phyloP scores from a whole-genome alignment of 1,139 yeast species.

The Suhomyces ambrosiae region DNA sequence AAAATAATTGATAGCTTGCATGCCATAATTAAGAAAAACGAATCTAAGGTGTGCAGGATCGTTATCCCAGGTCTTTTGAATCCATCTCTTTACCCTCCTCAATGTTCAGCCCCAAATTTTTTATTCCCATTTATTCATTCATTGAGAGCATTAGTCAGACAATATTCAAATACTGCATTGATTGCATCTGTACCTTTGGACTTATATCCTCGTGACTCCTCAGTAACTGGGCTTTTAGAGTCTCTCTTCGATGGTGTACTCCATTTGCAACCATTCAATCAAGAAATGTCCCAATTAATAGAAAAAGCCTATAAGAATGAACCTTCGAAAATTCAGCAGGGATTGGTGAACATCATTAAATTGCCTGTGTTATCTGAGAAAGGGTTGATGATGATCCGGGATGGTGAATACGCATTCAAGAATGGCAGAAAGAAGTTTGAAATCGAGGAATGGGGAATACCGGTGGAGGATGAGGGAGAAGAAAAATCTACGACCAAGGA shows the following conservation, averaged over 20 bases:
- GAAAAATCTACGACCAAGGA: slow-evolving; percentile 28
- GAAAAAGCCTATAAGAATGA: slow-evolving; percentile 70
- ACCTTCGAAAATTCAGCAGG: slow-evolving; percentile 82
- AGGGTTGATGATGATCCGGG: slow-evolving; percentile 77
- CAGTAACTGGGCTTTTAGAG: slow-evolving; percentile 58
- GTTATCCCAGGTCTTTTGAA: slow-evolving; percentile 76
- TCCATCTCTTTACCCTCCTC: slow-evolving; percentile 73
- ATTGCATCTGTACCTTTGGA: slow-evolving; percentile 62
- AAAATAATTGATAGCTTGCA: slow-evolving; percentile 44
- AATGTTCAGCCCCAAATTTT: slow-evolving; percentile 47
- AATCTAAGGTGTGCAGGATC: slow-evolving; percentile 58
- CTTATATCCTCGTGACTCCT: slow-evolving; percentile 59
- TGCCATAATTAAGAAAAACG: slow-evolving; percentile 36
- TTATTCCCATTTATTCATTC: slow-evolving; percentile 66
- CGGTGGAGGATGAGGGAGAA: slow-evolving; percentile 76
- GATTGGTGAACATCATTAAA: slow-evolving; percentile 74
- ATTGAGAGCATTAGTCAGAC: slow-evolving; percentile 56
- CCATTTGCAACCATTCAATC: slow-evolving; percentile 81
- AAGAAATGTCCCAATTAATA: slow-evolving; percentile 64
- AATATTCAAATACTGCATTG: slow-evolving; percentile 51
- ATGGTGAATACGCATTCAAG: slow-evolving; percentile 82
- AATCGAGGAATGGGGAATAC: slow-evolving; percentile 92
- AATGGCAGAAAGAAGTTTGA: slow-evolving; percentile 83
- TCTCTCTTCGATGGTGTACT: slow-evolving; percentile 67
- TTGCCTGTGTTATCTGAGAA: slow-evolving; percentile 71